A percentile compares a stretch with the other conserved stretches of the same genome.
Evolutionary conservation across 2,329 filamentous ascomycete genomes (phyloP).

Genomic region (Lasiodiplodia sp.): DNA sequence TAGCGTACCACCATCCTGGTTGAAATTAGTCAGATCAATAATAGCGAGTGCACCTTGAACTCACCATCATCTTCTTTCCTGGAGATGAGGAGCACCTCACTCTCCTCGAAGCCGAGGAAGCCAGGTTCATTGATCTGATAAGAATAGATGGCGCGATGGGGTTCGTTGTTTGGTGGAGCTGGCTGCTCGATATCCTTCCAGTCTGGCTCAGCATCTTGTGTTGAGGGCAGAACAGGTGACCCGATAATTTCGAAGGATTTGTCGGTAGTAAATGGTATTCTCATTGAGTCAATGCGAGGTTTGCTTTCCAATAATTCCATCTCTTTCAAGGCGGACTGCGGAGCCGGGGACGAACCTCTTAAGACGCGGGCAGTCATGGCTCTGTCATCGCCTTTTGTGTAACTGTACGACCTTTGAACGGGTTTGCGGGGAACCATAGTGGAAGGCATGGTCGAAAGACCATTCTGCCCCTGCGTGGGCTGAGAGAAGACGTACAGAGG

Average conservation of each 20-base stretch:
- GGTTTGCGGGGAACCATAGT: not conserved
- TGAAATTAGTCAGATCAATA: not conserved
- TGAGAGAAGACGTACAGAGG: not conserved
- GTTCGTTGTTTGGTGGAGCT: not conserved
- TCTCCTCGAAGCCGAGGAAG: slow-evolving; percentile 1
- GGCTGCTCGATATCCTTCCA: not conserved
- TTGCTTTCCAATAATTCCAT: not conserved
- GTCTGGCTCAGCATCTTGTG: not conserved
- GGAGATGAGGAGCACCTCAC: not conserved
- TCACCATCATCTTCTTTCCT: slow-evolving; percentile 1
- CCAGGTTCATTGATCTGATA: not conserved
- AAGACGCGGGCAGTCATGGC: too few relatives aligned
- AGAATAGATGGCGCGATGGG: not conserved
- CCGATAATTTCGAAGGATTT: not conserved
- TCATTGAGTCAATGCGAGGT: not conserved
- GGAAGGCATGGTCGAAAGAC: not conserved
- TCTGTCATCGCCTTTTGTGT: not conserved
- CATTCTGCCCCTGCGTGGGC: not conserved
- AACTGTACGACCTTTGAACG: not conserved
- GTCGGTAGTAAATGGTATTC: not conserved
- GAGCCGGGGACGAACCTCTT: not conserved
- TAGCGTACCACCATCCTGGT: slow-evolving; percentile 21
- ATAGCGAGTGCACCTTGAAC: not conserved
- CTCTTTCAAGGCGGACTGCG: not conserved
- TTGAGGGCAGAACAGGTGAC: too few relatives aligned